These are phyloP conservation scores for Choiromyces venosus DNA, from an alignment of 495 filamentous ascomycete genomes.

Conservation along the genomic window DNA sequence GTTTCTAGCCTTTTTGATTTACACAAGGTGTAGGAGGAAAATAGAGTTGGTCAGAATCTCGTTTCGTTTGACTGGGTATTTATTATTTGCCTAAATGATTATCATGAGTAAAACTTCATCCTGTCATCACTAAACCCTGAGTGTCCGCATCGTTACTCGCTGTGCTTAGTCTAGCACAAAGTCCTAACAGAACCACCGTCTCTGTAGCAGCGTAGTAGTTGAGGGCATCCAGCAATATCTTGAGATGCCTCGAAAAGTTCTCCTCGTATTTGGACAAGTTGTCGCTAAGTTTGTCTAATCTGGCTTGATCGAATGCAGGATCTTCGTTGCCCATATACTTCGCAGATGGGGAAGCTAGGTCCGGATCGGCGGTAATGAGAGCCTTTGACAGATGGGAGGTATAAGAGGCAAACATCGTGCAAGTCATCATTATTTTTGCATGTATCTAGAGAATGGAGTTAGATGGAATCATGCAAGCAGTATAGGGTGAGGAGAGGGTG, in stretches of 20 bases:
- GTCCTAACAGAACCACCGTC: constrained; percentile 83
- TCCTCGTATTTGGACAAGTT: constrained; percentile 81
- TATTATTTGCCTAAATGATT: neutral
- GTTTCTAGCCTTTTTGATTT: neutral
- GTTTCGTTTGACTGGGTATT: neutral
- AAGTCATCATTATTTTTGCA: constrained; percentile 87
- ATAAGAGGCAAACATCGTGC: constrained; percentile 84
- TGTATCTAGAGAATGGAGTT: constrained; percentile 62
- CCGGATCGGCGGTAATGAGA: constrained; percentile 69
- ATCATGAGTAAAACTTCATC: constrained; percentile 1
- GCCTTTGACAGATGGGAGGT: constrained; percentile 72
- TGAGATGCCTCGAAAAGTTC: constrained; percentile 83
- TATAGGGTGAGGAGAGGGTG: constrained; percentile 6
- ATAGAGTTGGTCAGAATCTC: neutral
- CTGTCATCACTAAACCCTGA: constrained; percentile 45
- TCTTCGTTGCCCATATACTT: constrained; percentile 43
- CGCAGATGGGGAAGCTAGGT: constrained; percentile 50
- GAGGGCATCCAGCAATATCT: constrained; percentile 83
- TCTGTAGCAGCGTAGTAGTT: constrained; percentile 97
- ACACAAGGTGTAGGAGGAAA: neutral
- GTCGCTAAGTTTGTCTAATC: constrained; percentile 74
- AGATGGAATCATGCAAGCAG: constrained; percentile 26
- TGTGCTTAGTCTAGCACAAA: constrained; percentile 71
- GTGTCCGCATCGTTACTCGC: constrained; percentile 64
- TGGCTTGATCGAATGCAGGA: constrained; percentile 53